Conservation (phyloP, 2,329 filamentous ascomycete genomes). For the Xylaria sp. region DNA sequence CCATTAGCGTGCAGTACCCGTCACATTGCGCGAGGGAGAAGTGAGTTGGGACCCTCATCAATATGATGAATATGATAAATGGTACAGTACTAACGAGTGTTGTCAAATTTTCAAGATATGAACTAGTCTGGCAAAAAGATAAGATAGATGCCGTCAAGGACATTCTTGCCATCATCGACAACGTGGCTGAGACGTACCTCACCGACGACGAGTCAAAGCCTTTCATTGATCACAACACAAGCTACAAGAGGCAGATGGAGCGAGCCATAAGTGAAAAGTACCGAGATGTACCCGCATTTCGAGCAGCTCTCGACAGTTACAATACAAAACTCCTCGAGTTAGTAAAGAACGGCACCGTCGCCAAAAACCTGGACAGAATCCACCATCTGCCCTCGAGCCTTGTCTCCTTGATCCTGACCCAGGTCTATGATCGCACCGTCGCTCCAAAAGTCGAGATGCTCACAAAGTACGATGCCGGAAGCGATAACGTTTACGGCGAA, state of each 20-base stretch:
- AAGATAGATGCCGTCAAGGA: constrained; percentile 72
- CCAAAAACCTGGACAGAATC: constrained; percentile 62
- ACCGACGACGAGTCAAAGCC: constrained; percentile 60
- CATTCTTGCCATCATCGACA: constrained; percentile 63
- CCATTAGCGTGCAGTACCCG: constrained; percentile 76
- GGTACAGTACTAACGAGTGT: constrained; percentile 15
- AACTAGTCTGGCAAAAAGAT: constrained; percentile 73
- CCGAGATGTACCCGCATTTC: constrained; percentile 62
- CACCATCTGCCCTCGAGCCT: constrained; percentile 66
- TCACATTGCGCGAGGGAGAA: constrained; percentile 64
- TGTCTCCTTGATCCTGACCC: constrained; percentile 74
- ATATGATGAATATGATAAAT: too few relatives aligned
- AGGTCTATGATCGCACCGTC: constrained; percentile 89
- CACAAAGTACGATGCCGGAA: constrained; percentile 80
- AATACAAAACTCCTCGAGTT: constrained; percentile 64
- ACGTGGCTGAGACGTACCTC: constrained; percentile 71
- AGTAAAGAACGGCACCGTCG: constrained; percentile 65
- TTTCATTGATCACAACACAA: constrained; percentile 66
- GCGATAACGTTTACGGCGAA: constrained; percentile 93
- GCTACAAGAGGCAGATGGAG: constrained; percentile 71
- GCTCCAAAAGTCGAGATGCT: constrained; percentile 82
- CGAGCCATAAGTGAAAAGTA: constrained; percentile 65
- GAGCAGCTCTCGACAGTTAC: constrained; percentile 67
- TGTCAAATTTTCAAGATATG: constrained; percentile 46
- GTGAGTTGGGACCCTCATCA: constrained; percentile 37